Evolutionary conservation across 768 basidiomycete species (phyloP).

Genomic region (Russula sp.): DNA sequence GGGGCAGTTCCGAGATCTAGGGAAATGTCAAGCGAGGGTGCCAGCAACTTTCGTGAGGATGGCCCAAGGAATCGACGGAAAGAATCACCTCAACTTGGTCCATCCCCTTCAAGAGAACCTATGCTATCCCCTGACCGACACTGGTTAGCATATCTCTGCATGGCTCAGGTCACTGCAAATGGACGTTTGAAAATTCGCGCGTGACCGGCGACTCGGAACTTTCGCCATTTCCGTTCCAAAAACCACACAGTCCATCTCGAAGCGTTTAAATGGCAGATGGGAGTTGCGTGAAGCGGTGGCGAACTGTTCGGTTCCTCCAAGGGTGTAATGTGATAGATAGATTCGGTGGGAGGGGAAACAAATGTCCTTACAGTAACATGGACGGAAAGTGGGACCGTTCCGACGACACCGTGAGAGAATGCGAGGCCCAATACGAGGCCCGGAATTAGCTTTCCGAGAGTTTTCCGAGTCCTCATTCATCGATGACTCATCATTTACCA

Average conservation of each 20-base stretch:
- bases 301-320: constrained; percentile 32
- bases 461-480: too few species aligned
- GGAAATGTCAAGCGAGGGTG: constrained; percentile 28
- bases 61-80: constrained; percentile 19
- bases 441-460: too few species aligned
- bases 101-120: constrained; percentile 75
- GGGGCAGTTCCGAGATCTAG: constrained; percentile 49
- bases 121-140: constrained; percentile 51
- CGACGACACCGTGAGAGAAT: neutral
- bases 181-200: too few species aligned
- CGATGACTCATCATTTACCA: too few species aligned
- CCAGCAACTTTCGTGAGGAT: constrained; percentile 74
- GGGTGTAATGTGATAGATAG: too few species aligned
- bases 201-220: too few species aligned
- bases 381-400: too few species aligned
- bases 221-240: constrained; percentile 61
- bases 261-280: constrained; percentile 64
- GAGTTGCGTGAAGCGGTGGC: constrained; percentile 56
- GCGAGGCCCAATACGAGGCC: too few species aligned
- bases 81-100: constrained; percentile 49
- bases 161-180: too few species aligned
- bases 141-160: too few species aligned
- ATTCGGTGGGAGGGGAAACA: neutral
- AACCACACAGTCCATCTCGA: constrained; percentile 78
- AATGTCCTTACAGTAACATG: neutral